phyloP scores from a whole-genome alignment of 305 asterid genomes.

The Solanum hybrid region DNA sequence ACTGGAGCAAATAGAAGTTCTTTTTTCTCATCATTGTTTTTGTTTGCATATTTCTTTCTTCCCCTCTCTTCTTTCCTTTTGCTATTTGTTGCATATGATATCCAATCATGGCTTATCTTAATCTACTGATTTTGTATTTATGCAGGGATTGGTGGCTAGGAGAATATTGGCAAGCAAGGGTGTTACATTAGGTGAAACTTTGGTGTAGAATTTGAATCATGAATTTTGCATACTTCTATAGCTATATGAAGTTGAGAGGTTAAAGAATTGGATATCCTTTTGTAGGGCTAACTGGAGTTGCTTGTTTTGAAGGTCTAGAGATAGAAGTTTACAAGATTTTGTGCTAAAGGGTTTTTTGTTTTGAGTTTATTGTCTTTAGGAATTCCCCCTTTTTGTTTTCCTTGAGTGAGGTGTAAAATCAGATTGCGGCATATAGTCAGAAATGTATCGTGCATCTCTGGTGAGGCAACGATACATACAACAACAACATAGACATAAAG shows the following conservation, averaged over 20 bases:
- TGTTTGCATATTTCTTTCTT: neutral
- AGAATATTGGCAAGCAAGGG: constrained; percentile 3
- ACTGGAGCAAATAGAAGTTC: neutral
- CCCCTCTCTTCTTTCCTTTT: neutral
- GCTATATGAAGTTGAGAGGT: constrained; percentile 7
- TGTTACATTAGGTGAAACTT: constrained; percentile 8
- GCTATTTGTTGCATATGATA: neutral
- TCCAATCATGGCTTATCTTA: neutral
- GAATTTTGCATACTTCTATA: constrained; percentile 16
- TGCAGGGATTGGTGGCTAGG: constrained; percentile 15
- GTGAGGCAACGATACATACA: constrained; percentile 14
- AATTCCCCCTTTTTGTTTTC: constrained; percentile 5
- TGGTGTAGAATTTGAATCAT: constrained; percentile 15
- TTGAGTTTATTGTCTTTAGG: constrained; percentile 6
- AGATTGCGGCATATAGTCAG: constrained; percentile 19
- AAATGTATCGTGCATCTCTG: constrained; percentile 19
- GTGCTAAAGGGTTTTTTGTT: constrained; percentile 2
- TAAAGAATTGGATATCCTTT: constrained; percentile 13
- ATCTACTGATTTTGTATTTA: neutral
- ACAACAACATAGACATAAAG: neutral
- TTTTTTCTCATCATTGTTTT: neutral
- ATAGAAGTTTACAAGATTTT: constrained; percentile 17
- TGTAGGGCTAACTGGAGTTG: constrained; percentile 19
- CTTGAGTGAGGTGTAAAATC: constrained; percentile 19
- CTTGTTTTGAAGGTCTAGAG: constrained; percentile 18